Conservation (phyloP, 2,329 filamentous ascomycete genomes). For the Balansia obtecta region DNA sequence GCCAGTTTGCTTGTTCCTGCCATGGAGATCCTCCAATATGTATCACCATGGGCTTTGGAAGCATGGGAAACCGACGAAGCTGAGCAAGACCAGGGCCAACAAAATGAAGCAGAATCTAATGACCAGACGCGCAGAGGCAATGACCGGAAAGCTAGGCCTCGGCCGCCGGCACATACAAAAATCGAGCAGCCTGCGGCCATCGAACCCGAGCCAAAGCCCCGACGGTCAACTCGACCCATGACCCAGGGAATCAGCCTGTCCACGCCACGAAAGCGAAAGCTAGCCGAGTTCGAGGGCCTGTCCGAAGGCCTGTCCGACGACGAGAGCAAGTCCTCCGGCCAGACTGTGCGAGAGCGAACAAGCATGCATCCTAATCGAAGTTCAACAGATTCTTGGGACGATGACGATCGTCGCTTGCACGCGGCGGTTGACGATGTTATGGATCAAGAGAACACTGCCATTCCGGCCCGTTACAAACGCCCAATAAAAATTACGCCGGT, state of each 20-base stretch:
- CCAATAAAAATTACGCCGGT: constrained; percentile 1
- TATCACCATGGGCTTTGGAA: constrained; percentile 43
- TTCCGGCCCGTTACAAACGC: neutral
- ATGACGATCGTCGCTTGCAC: neutral
- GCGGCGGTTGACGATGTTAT: constrained; percentile 2
- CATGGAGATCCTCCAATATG: constrained; percentile 41
- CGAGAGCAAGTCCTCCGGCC: constrained; percentile 16
- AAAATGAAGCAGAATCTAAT: constrained; percentile 14
- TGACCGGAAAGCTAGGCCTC: constrained; percentile 11
- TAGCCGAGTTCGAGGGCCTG: constrained; percentile 17
- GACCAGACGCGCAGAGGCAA: constrained; percentile 6
- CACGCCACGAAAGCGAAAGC: constrained; percentile 21
- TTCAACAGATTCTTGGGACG: neutral
- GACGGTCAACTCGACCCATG: constrained; percentile 11
- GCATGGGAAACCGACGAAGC: constrained; percentile 40
- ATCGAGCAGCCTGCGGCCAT: constrained; percentile 15
- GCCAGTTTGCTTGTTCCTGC: constrained; percentile 34
- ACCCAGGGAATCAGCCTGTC: constrained; percentile 22
- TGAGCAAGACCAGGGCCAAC: constrained; percentile 27
- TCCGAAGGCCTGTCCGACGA: constrained; percentile 19
- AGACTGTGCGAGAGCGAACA: constrained; percentile 14
- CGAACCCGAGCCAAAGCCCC: constrained; percentile 12
- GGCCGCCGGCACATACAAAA: constrained; percentile 16
- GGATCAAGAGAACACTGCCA: neutral
- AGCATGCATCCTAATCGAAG: constrained; percentile 3